These are phyloP conservation scores for Pythium periplocum DNA, from an alignment of 352 stramenopile species.

Conservation along the genomic window DNA sequence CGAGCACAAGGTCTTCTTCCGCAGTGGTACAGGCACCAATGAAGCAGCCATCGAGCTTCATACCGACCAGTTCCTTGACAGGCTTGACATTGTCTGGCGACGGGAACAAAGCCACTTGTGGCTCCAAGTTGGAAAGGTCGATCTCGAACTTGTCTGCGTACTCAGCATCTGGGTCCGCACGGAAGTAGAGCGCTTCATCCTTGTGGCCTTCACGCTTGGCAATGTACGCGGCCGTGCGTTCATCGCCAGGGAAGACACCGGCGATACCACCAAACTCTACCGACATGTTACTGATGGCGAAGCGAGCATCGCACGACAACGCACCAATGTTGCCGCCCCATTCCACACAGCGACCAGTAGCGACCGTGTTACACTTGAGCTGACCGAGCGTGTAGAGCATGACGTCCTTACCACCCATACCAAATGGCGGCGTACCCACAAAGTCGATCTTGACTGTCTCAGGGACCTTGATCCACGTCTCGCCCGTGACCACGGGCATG, in stretches of 20 bases:
- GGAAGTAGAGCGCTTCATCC: constrained; percentile 77
- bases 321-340: constrained; percentile 76
- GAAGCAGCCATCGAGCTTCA: constrained; percentile 83
- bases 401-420: constrained; percentile 83
- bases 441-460: constrained; percentile 86
- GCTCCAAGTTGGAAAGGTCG: constrained; percentile 56
- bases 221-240: constrained; percentile 75
- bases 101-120: constrained; percentile 74
- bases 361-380: constrained; percentile 85
- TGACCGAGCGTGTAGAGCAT: constrained; percentile 83
- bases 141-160: constrained; percentile 80
- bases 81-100: constrained; percentile 78
- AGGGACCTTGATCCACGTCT: constrained; percentile 87
- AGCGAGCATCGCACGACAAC: constrained; percentile 76
- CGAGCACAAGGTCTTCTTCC: constrained; percentile 77
- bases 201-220: constrained; percentile 68
- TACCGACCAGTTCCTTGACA: constrained; percentile 56
- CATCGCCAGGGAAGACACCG: constrained; percentile 76
- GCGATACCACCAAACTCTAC: constrained; percentile 83
- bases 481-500: constrained; percentile 79
- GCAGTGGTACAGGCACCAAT: constrained; percentile 81
- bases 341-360: constrained; percentile 70
- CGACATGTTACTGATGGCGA: constrained; percentile 85
- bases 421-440: constrained; percentile 51
- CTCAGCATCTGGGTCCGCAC: constrained; percentile 59